A percentile compares a stretch with the other conserved stretches of the same genome.
These are phyloP conservation scores for Pisolithus microcarpus DNA, from an alignment of 768 basidiomycete species.

Conservation along the genomic window DNA sequence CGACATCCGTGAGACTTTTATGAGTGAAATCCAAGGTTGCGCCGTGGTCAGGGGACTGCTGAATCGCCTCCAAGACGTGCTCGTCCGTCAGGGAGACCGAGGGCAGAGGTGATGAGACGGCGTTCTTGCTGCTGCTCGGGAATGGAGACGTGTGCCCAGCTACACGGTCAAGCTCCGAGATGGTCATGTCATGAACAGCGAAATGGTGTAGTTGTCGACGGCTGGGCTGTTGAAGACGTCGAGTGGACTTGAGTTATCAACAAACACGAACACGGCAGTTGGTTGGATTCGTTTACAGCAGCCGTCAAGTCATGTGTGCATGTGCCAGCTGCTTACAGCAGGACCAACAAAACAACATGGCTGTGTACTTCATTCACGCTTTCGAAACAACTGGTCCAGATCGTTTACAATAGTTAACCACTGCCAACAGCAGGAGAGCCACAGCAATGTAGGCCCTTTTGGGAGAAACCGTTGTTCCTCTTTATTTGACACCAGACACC, in stretches of 20 bases:
- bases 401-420: no score
- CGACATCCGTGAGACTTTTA: conserved; percentile 69
- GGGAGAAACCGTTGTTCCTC: no score
- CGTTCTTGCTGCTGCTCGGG: conserved; percentile 16
- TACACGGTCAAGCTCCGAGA: conserved; percentile 24
- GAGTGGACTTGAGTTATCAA: conserved; percentile 16
- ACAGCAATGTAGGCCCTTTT: background rate
- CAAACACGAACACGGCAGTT: conserved; percentile 12
- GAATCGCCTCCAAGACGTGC: conserved; percentile 61
- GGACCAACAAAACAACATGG: no score
- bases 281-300: conserved; percentile 22
- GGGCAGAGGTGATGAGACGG: conserved; percentile 23
- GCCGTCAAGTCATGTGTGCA: background rate
- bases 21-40: conserved; percentile 82
- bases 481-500: background rate
- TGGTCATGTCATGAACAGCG: conserved; percentile 18
- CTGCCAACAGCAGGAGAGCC: background rate
- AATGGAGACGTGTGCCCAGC: conserved; percentile 25
- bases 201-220: background rate
- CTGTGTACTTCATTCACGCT: no score
- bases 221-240: conserved; percentile 15
- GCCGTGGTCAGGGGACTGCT: conserved; percentile 66
- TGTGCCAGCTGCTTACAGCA: no score
- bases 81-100: conserved; percentile 42
- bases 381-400: no score